Evolutionary conservation across 2,329 filamentous ascomycete genomes (phyloP), one percentile per base, ranked within the genome.

Genomic region (Bipolaris victoriae): DNA sequence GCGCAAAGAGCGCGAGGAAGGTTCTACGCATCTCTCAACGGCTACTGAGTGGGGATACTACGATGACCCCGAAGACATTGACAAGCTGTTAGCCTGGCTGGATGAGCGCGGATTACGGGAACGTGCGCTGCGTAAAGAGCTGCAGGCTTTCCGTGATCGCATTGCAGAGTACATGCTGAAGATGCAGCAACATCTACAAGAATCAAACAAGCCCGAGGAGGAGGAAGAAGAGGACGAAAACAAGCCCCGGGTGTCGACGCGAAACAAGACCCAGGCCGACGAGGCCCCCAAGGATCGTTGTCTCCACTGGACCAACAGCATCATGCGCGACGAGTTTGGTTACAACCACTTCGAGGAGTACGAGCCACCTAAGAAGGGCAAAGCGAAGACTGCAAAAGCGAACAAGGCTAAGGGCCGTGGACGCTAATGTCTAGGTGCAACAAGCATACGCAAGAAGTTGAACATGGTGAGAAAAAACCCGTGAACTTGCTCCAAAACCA

Each of bases 41-140:
- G 91, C 94, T 2, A 79, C 81, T 11, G 90, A 98, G 75, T 99
- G 95, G 93, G 95, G 90, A 10, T 99, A 91, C 78, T 92, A 92
- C 67, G 90, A 94, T 36, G 90, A 95, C 10, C 87, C 91, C 0
- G 86, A 89, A 47, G 84, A 90, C 36, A 78, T 99, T 5, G 90
- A 95, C 60, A 85, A 84, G 50, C 83, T 99, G 16, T 86, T 98
- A 60, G 84, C 85, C 50, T 99, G 95, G 93, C 84, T 99, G 4
- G 94, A 99, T 70, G 85, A 88, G 11, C 89, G 91, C 15, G 95
- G 95, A 1, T 83, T 89, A 63, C 92, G 96, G 62, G 95, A 99
- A 78, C 80, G 90, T 61, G 93, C 92, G 72, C 82, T 99, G 48
- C 87, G 90, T 59, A 98, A 97, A 77, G 94, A 98, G 75, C 83